Evolutionary conservation across 2,329 filamentous ascomycete species (phyloP).

Genomic region (Claviceps fusiformis): DNA sequence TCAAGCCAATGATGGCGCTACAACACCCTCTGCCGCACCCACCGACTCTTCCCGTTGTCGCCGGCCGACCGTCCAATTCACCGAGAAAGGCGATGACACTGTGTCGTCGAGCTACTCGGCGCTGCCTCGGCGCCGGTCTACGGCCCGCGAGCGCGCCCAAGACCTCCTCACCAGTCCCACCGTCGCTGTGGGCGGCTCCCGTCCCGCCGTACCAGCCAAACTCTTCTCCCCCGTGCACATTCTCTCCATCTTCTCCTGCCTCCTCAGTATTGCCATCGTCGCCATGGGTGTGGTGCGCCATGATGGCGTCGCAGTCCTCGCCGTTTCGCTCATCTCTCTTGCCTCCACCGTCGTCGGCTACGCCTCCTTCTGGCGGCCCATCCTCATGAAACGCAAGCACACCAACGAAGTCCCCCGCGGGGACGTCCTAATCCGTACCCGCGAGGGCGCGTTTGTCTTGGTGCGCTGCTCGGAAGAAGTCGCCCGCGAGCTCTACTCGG

Average conservation of each 20-base stretch:
- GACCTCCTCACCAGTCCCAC: constrained; percentile 30
- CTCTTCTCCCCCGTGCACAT: constrained; percentile 39
- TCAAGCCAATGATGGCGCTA: background rate
- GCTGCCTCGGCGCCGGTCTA: constrained; percentile 15
- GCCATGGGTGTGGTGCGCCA: constrained; percentile 25
- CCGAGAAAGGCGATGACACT: constrained; percentile 5
- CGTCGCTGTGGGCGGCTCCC: constrained; percentile 21
- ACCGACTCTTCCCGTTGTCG: background rate
- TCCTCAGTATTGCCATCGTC: constrained; percentile 35
- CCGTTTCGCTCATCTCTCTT: constrained; percentile 36
- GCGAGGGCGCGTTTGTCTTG: constrained; percentile 45
- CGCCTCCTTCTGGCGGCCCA: constrained; percentile 44
- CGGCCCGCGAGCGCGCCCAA: constrained; percentile 26
- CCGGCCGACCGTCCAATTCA: constrained; percentile 1
- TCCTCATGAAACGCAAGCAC: constrained; percentile 36
- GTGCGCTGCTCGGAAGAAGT: constrained; percentile 45
- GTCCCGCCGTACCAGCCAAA: constrained; percentile 34
- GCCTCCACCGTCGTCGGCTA: constrained; percentile 41
- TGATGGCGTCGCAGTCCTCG: constrained; percentile 23
- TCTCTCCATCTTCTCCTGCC: constrained; percentile 35
- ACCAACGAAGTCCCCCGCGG: constrained; percentile 36
- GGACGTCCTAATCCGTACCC: constrained; percentile 48
- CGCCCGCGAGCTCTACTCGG: constrained; percentile 47
- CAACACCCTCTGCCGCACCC: background rate
- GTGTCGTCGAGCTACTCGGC: background rate